Evolutionary conservation across 1,284 basidiomycete genomes (phyloP).

Genomic region (Peniophora sp.): DNA sequence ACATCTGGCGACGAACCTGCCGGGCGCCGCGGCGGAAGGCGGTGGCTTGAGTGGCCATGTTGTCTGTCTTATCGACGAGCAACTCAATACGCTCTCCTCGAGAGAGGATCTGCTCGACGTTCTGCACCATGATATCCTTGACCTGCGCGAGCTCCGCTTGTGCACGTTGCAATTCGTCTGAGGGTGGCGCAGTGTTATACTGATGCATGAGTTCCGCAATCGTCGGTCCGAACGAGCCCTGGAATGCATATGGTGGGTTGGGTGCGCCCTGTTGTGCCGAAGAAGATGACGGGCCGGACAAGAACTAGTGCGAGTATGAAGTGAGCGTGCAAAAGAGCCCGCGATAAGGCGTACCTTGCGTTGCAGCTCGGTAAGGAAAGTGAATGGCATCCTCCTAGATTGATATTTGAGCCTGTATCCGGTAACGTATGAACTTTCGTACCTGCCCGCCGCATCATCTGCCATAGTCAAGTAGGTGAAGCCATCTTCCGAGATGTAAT

Average conservation of each 20-base stretch:
- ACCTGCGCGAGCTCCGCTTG: conserved; percentile 89
- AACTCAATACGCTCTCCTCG: conserved; percentile 95
- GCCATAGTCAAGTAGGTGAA: conserved; percentile 91
- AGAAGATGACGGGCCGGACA: conserved; percentile 45
- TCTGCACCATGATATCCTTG: conserved; percentile 97
- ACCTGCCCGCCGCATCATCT: conserved; percentile 85
- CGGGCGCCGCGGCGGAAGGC: conserved; percentile 91
- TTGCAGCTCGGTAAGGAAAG: conserved; percentile 85
- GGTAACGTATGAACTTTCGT: conserved; percentile 16
- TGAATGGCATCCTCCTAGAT: conserved; percentile 83
- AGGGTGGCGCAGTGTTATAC: conserved; percentile 85
- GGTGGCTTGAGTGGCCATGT: conserved; percentile 91
- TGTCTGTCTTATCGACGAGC: conserved; percentile 95
- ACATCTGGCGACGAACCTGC: conserved; percentile 85
- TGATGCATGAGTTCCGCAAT: conserved; percentile 73
- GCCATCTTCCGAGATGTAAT: conserved; percentile 86
- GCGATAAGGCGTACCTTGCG: conserved; percentile 40
- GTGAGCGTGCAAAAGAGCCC: neutral
- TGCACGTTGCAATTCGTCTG: conserved; percentile 87
- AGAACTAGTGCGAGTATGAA: conserved; percentile 41
- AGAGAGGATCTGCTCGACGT: conserved; percentile 90
- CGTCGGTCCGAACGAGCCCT: conserved; percentile 59
- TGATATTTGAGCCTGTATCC: neutral
- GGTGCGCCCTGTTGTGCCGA: conserved; percentile 31
- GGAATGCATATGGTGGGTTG: conserved; percentile 47